Evolutionary conservation across 148 eudicot species (phyloP), one percentile per base, ranked within the genome.

Genomic region (Polygonum aviculare): DNA sequence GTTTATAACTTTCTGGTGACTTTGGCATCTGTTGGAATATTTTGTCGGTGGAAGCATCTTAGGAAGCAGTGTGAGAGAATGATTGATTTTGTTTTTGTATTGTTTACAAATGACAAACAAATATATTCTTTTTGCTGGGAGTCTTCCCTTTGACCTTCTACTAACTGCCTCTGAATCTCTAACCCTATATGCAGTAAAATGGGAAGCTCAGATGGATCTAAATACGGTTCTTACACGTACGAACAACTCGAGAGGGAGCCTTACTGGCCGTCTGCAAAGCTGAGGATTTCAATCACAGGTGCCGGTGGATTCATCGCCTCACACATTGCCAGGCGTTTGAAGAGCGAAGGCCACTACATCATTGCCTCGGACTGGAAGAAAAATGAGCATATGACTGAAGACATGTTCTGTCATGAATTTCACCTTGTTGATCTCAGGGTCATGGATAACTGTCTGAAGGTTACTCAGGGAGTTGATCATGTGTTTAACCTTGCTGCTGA

Each of bases 301-400:
- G 85, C 89, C 35, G 89, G 89, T 70, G 89, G 89, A 26, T 86
- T 86, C 75, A 86, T 86, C 26, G 89, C 84, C 22, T 86, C 89
- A 48, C 89, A 86, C 75, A 84, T 84, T 78, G 89, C 89, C 41
- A 79, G 86, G 54, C 89, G 86, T 77, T 69, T 86, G 86, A 86
- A 86, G 72, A 80, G 54, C 36, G 89, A 86, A 75, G 89, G 89
- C 51, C 89, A 83, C 80, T 86, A 86, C 16, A 78, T 86, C 50
- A 86, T 86, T 57, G 89, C 89, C 52, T 86, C 86, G 0, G 89
- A 86, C 40, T 86, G 89, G 89, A 86, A 86, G 89, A 86, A 84
- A 83, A 86, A 86, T 67, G 86, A 86, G 85, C 89, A 86, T 57
- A 86, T 86, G 89, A 84, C 82, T 14, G 89, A 86, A 72, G 89